These are phyloP conservation scores for Penicillium sumatraense DNA, from an alignment of 2,329 filamentous ascomycete species.

Conservation along the genomic window DNA sequence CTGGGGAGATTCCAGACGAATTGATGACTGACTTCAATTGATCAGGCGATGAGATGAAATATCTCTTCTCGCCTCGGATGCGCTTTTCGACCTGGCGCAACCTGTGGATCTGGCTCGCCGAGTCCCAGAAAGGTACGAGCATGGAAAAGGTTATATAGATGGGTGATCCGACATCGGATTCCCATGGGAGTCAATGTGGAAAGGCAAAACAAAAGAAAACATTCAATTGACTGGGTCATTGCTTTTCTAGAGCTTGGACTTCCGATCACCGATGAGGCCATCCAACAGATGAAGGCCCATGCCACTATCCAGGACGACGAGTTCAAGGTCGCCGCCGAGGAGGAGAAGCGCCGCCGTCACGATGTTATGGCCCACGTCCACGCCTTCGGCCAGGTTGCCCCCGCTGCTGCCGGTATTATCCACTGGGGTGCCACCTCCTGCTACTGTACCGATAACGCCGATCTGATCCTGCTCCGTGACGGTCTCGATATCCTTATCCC, in stretches of 20 bases:
- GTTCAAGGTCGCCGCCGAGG: slow-evolving; percentile 73
- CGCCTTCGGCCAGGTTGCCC: slow-evolving; percentile 73
- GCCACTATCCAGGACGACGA: slow-evolving; percentile 76
- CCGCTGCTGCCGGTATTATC: slow-evolving; percentile 80
- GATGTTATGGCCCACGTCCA: slow-evolving; percentile 72
- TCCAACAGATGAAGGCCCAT: slow-evolving; percentile 76
- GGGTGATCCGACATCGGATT: slow-evolving; percentile 18
- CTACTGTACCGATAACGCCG: slow-evolving; percentile 71
- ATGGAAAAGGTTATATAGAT: slow-evolving; percentile 9
- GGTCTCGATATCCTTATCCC: slow-evolving; percentile 75
- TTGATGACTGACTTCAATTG: slow-evolving; percentile 24
- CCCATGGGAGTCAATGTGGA: neutral
- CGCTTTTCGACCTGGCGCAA: slow-evolving; percentile 80
- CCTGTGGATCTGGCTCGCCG: slow-evolving; percentile 83
- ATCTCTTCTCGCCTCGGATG: slow-evolving; percentile 77
- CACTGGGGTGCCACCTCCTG: slow-evolving; percentile 71
- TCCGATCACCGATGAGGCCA: slow-evolving; percentile 71
- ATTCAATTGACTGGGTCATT: slow-evolving; percentile 29
- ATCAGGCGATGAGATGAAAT: slow-evolving; percentile 68
- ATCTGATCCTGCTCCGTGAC: slow-evolving; percentile 76
- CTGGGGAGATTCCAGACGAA: slow-evolving; percentile 6
- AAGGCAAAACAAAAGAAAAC: slow-evolving; percentile 12
- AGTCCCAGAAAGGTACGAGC: slow-evolving; percentile 66
- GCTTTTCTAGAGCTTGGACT: slow-evolving; percentile 69
- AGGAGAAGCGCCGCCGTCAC: slow-evolving; percentile 75